Evolutionary conservation across 129 eudicot genomes (phyloP).

Genomic region (Centaurea solstitialis): DNA sequence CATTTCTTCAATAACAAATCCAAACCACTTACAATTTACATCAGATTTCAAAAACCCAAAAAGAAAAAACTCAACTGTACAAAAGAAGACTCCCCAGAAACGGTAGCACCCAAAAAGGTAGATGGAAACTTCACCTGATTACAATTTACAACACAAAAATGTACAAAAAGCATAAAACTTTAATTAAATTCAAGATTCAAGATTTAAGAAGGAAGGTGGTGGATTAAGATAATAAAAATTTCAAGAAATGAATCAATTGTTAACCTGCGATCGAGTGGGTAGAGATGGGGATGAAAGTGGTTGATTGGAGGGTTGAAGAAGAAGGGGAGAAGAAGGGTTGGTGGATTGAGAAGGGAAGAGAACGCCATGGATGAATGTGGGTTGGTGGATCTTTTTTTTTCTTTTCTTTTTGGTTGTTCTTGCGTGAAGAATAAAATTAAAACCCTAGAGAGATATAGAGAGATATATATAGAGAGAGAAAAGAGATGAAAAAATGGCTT

Average conservation of each 20-base stretch:
- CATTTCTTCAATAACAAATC: neutral
- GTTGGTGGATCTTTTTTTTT: conserved; percentile 21
- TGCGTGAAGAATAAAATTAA: neutral
- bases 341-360: conserved; percentile 56
- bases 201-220: conserved; percentile 5
- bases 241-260: too few species aligned
- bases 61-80: conserved; percentile 56
- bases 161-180: too few species aligned
- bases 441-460: neutral
- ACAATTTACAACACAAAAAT: neutral
- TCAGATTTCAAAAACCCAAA: neutral
- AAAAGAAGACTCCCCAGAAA: conserved; percentile 38
- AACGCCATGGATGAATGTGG: conserved; percentile 47
- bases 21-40: neutral
- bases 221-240: neutral
- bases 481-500: neutral
- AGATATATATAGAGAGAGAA: neutral
- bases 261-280: conserved; percentile 31
- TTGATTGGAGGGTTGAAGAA: conserved; percentile 22
- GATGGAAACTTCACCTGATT: conserved; percentile 44
- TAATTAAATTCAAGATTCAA: too few species aligned
- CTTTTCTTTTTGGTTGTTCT: too few species aligned
- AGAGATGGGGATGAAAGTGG: conserved; percentile 11
- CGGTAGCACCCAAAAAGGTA: conserved; percentile 47
- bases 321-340: conserved; percentile 22